Base-by-base conservation (phyloP, 1,284 basidiomycete species). In the Boletus albobrunnescens region DNA sequence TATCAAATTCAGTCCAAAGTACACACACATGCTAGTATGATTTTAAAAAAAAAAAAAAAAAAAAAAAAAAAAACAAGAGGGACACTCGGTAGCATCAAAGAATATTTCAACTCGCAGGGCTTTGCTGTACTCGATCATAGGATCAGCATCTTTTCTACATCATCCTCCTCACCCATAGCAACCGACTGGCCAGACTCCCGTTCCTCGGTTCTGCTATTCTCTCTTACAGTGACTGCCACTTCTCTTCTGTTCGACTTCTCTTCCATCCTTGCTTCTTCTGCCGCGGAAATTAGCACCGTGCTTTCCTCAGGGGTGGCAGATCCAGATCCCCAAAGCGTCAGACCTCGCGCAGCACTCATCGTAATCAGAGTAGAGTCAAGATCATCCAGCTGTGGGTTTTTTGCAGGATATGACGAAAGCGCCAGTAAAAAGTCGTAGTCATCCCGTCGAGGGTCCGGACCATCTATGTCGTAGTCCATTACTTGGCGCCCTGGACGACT, bases 391-490 rank as follows among this genome's bases (percentile, higher is more conserved):
- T 54, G 59, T 26, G 65, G 55, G 17, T 68, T 54, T 49, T 54
- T 59, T 14, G 67, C 67, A 5, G 72, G 65, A 41, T 64, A 49
- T 1, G 75, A 72, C 23, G 70, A 68, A 50, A 69, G 63, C 20
- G 63, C 62, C 30, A 57, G 54, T 42, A 80, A 54, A 55, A 76
- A 78, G 49, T 76, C 77, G 46, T 77, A 79, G 47, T 72, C 64
- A 31, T 69, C 67, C 4, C 41, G 62, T 41, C 56, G 61, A 22
- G 43, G 28, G 24, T 63, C 50, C 13, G 33, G 13, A 24, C n/a
- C 32, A 10, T 52, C 38, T 3, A 31, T 24, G 23, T 56, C 56
- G 42, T 53, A 50, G 41, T 52, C 46, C 36, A 16, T 47, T 16
- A 28, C 20, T 30, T 51, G 58, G 6, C 64, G 58, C 27, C 42